Conservation (phyloP, 2,329 filamentous ascomycete species). For the Ceratocystis harringtonii region DNA sequence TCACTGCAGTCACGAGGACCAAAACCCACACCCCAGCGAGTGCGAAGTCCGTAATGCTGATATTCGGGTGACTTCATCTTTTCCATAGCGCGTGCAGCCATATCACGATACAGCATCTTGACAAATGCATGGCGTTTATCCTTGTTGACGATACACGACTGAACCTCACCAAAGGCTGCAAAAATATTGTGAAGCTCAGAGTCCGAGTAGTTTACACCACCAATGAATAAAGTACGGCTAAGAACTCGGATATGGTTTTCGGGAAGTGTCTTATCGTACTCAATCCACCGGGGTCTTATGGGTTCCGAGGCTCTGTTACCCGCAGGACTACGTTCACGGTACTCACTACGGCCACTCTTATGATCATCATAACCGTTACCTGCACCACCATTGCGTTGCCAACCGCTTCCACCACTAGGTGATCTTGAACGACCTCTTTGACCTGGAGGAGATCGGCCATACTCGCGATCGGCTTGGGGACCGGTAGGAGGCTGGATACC, state of each 20-base stretch:
- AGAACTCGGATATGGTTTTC: constrained; percentile 74
- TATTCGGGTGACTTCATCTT: constrained; percentile 60
- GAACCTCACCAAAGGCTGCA: constrained; percentile 66
- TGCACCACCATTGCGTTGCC: constrained; percentile 31
- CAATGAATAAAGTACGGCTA: constrained; percentile 90
- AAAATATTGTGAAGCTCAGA: constrained; percentile 71
- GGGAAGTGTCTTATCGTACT: constrained; percentile 61
- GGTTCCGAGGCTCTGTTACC: constrained; percentile 24
- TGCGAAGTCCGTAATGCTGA: constrained; percentile 60
- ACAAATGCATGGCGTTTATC: constrained; percentile 98
- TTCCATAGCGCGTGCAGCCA: constrained; percentile 70
- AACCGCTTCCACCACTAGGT: constrained; percentile 21
- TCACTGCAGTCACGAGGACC: constrained; percentile 95
- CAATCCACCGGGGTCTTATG: constrained; percentile 40
- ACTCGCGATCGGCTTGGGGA: constrained; percentile 16
- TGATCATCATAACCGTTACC: neutral
- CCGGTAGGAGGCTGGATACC: constrained; percentile 13
- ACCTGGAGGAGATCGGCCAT: constrained; percentile 45
- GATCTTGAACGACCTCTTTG: constrained; percentile 53
- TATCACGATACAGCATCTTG: constrained; percentile 85
- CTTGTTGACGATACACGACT: constrained; percentile 95
- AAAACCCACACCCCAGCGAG: constrained; percentile 94
- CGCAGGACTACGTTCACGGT: constrained; percentile 47
- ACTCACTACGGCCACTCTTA: constrained; percentile 39
- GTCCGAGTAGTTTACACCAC: constrained; percentile 80